Evolutionary conservation across 306 rosid species (phyloP).

Genomic region (Acacia melanoxylon): DNA sequence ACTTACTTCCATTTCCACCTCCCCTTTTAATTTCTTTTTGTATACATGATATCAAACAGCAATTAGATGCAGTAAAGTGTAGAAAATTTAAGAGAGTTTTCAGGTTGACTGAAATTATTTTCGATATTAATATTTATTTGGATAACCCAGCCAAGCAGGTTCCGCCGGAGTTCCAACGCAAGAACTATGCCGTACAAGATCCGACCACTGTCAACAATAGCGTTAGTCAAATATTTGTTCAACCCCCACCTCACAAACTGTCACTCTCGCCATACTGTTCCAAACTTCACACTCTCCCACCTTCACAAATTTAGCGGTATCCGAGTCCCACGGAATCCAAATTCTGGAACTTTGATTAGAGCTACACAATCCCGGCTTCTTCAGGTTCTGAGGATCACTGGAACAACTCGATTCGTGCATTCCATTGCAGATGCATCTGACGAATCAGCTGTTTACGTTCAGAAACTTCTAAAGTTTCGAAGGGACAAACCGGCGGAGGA

Average conservation of each 20-base stretch:
- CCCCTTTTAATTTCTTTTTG: too few species aligned
- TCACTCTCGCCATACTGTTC: conserved; percentile 3
- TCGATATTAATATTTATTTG: too few species aligned
- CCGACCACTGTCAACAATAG: not conserved
- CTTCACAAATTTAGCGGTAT: not conserved
- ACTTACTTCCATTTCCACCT: too few species aligned
- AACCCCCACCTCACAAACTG: conserved; percentile 1
- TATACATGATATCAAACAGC: too few species aligned
- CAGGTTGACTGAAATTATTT: too few species aligned
- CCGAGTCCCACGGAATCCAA: conserved; percentile 5
- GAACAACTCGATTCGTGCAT: conserved; percentile 32
- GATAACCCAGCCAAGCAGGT: not conserved
- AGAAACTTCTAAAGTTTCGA: conserved; percentile 63
- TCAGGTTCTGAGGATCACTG: not conserved
- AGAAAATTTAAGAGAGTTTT: too few species aligned
- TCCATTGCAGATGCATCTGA: conserved; percentile 34
- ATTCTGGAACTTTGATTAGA: conserved; percentile 3
- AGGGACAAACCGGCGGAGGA: conserved; percentile 56
- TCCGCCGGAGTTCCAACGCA: not conserved
- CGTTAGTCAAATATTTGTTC: conserved; percentile 20
- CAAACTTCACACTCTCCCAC: not conserved
- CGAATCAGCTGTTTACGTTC: conserved; percentile 41
- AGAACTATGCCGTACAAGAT: conserved; percentile 26
- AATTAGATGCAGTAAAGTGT: too few species aligned
- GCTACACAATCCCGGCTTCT: not conserved